Base-by-base conservation (phyloP, 75 land plant genomes). In the Pinus taeda region DNA sequence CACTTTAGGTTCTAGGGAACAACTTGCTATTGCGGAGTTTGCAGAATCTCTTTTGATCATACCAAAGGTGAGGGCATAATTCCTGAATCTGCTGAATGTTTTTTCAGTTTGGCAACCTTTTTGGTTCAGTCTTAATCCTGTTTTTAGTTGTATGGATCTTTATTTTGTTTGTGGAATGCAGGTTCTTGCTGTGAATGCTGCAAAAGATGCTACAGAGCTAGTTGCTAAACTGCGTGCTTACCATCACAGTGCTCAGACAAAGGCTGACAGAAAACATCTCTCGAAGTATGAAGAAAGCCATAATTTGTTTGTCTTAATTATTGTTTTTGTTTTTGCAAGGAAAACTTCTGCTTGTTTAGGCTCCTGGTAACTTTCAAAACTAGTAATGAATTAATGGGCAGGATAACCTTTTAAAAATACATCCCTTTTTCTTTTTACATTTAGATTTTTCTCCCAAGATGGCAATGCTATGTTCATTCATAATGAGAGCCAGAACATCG, bases 161-260 rank as follows among this genome's bases (percentile, higher is more conserved):
- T 36, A n/a, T 8, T 69, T 69, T 69, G 42, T 20, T 56, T 15
- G 17, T 73, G 57, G 17, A 73, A 49, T 83, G n/a, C 83, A 96
- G 99, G 98, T 97, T 18, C 91, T 97, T 77, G 88, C 99, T 72
- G 99, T 97, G 18, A 97, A 94, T 94, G 98, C 99, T 84, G 98
- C 99, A 37, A 97, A 97, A 78, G 99, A 97, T 81, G 84, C 99
- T 18, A 92, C 93, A 63, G 98, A 97, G n/a, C 87, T 97, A 62
- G 98, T 97, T 74, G 98, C 98, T 2, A 97, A 97, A 72, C 89
- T 97, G 20, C 83, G 95, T 66, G 93, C 98, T n/a, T 92, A 92
- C 75, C 99, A 97, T 75, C 89, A 90, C 75, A 88, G 88, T 61
- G 98, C 99, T 12, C 98, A 97, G 78, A 94, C 93, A 21, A 97